Percentiles rank a stretch among this genome's conserved stretches.
These are phyloP conservation scores for Logfia minima DNA, from an alignment of 129 eudicot genomes.

Conservation along the genomic window DNA sequence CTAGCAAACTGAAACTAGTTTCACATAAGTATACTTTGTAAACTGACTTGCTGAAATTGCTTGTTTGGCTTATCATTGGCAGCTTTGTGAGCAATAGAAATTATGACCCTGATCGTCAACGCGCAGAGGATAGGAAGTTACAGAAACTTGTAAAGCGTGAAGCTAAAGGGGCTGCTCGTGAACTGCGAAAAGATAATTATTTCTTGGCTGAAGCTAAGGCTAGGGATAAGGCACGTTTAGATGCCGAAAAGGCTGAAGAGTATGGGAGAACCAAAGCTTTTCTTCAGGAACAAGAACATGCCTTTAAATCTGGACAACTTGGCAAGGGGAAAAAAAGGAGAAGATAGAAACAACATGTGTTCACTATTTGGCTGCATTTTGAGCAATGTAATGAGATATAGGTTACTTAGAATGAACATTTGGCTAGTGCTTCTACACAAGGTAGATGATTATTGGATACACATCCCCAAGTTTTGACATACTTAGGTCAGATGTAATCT, in stretches of 20 bases:
- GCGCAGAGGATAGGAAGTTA: constrained; percentile 72
- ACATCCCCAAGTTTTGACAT: not conserved
- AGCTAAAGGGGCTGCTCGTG: constrained; percentile 85
- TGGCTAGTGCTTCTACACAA: not conserved
- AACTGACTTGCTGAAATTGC: not conserved
- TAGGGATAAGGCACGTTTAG: constrained; percentile 53
- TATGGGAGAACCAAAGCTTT: constrained; percentile 75
- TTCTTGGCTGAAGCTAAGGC: constrained; percentile 76
- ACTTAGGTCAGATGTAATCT: not conserved
- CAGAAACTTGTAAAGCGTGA: constrained; percentile 57
- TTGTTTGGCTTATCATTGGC: constrained; percentile 24
- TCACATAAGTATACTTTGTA: not conserved
- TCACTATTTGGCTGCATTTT: not conserved
- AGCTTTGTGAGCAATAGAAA: constrained; percentile 91
- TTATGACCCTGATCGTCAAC: constrained; percentile 92
- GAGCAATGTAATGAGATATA: not conserved
- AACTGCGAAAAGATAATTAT: constrained; percentile 77
- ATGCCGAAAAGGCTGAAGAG: constrained; percentile 78
- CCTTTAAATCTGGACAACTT: constrained; percentile 88
- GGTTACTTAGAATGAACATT: not conserved
- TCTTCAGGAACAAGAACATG: constrained; percentile 98
- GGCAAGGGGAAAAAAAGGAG: constrained; percentile 76
- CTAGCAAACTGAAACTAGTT: not conserved
- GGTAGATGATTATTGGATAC: not conserved
- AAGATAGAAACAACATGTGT: constrained; percentile 32